Percentiles rank a stretch among this genome's conserved stretches.
Evolutionary conservation across 2,329 filamentous ascomycete genomes (phyloP).

Genomic region (Aspergillus fumigatiaffinis): DNA sequence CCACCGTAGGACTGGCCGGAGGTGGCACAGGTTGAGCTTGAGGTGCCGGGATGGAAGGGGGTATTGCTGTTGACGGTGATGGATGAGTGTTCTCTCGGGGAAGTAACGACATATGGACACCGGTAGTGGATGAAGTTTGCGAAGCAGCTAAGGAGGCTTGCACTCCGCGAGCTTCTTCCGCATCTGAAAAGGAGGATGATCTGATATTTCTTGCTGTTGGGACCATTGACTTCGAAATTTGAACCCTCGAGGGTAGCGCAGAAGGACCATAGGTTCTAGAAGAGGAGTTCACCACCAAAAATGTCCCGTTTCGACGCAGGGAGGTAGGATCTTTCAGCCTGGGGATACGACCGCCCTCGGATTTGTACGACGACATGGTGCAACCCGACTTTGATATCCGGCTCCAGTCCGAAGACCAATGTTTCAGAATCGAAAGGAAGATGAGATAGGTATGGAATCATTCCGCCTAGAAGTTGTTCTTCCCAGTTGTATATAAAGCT

Average conservation of each 20-base stretch:
- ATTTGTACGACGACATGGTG: slow-evolving; percentile 37
- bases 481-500: background rate
- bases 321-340: slow-evolving; percentile 23
- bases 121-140: slow-evolving; percentile 18
- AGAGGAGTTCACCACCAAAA: slow-evolving; percentile 18
- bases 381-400: slow-evolving; percentile 22
- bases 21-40: slow-evolving; percentile 3
- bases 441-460: slow-evolving; percentile 27
- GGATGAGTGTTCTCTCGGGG: slow-evolving; percentile 26
- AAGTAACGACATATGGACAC: slow-evolving; percentile 26
- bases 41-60: slow-evolving; percentile 2
- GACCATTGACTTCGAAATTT: slow-evolving; percentile 23
- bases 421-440: slow-evolving; percentile 21
- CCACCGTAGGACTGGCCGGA: slow-evolving; percentile 6
- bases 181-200: slow-evolving; percentile 27
- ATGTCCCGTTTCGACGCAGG: slow-evolving; percentile 22
- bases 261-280: slow-evolving; percentile 14
- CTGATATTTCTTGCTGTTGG: slow-evolving; percentile 19
- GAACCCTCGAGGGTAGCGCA: slow-evolving; percentile 22
- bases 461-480: slow-evolving; percentile 16
- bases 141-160: slow-evolving; percentile 17
- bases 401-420: slow-evolving; percentile 25
- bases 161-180: slow-evolving; percentile 20
- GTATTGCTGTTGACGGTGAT: slow-evolving; percentile 8
- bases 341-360: slow-evolving; percentile 28